Evolutionary conservation across 2,329 filamentous ascomycete species (phyloP).

Genomic region (Pseudogymnoascus sp.): DNA sequence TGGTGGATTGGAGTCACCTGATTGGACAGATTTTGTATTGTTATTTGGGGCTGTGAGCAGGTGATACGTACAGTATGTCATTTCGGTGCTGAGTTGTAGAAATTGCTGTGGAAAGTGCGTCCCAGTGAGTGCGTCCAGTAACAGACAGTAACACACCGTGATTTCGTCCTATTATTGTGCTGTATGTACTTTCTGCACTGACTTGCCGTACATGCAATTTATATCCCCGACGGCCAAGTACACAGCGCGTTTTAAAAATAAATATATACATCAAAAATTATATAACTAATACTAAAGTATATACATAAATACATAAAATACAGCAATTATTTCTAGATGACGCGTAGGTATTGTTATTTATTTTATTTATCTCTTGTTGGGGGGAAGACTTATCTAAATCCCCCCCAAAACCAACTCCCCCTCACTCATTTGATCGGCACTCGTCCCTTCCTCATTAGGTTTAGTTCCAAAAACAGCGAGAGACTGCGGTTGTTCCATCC

Average conservation of each 20-base stretch:
- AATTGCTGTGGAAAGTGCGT: background rate
- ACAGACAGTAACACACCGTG: slow-evolving; percentile 5
- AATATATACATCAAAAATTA: no score
- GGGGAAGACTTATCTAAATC: background rate
- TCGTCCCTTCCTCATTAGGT: background rate
- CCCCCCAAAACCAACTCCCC: background rate
- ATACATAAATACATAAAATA: background rate
- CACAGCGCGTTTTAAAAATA: background rate
- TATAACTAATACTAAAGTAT: background rate
- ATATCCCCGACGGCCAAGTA: background rate
- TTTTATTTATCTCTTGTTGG: background rate
- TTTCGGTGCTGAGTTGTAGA: background rate
- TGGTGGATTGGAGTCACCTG: background rate
- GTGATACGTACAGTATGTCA: slow-evolving; percentile 2
- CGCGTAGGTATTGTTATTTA: background rate
- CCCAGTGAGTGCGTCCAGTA: background rate
- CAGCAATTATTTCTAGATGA: background rate
- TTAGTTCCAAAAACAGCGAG: slow-evolving; percentile 3
- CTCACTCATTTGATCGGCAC: background rate
- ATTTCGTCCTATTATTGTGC: background rate
- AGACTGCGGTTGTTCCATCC: slow-evolving; percentile 19
- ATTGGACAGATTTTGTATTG: slow-evolving; percentile 1
- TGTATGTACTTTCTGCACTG: background rate
- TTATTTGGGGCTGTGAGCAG: slow-evolving; percentile 5
- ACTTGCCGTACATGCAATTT: background rate